A percentile compares a stretch with the other conserved stretches of the same genome.
Evolutionary conservation across 352 stramenopile species (phyloP).

Genomic region (Salisapilia sapeloensis): DNA sequence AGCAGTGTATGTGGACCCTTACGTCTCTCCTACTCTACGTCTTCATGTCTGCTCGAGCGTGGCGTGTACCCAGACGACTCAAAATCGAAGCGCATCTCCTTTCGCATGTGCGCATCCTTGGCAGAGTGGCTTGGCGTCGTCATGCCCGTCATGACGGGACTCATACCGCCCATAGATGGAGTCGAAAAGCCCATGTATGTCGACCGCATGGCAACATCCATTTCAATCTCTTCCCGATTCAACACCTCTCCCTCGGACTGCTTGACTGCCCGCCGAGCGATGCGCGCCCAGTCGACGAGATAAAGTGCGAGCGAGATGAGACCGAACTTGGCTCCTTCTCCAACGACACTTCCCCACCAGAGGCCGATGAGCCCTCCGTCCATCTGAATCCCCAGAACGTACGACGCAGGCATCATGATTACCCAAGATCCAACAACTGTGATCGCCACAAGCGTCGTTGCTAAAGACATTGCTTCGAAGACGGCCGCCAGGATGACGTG

Average conservation of each 20-base stretch:
- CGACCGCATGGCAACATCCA: constrained; percentile 38
- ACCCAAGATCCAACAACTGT: constrained; percentile 52
- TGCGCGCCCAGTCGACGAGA: constrained; percentile 52
- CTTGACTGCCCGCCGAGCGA: constrained; percentile 40
- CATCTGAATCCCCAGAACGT: constrained; percentile 31
- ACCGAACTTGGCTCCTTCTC: constrained; percentile 56
- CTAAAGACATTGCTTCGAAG: constrained; percentile 64
- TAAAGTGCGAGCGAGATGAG: constrained; percentile 34
- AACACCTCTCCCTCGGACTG: constrained; percentile 23
- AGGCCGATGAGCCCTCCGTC: constrained; percentile 32
- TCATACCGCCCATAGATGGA: constrained; percentile 34
- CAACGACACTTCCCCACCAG: constrained; percentile 57
- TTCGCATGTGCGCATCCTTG: too few relatives aligned
- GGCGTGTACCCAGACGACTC: too few relatives aligned
- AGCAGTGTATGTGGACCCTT: too few relatives aligned
- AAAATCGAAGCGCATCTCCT: too few relatives aligned
- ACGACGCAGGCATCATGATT: constrained; percentile 45
- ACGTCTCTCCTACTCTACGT: too few relatives aligned
- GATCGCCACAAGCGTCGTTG: constrained; percentile 50
- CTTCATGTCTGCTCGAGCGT: too few relatives aligned
- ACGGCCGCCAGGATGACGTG: constrained; percentile 65
- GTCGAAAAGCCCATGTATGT: constrained; percentile 41
- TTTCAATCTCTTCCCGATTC: constrained; percentile 32
- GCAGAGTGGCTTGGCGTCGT: constrained; percentile 31
- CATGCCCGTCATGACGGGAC: constrained; percentile 35